These are phyloP conservation scores for Bryoerythrophyllum caledonicum DNA, from an alignment of 225 moss, liverwort and hornwort species.

Conservation along the genomic window DNA sequence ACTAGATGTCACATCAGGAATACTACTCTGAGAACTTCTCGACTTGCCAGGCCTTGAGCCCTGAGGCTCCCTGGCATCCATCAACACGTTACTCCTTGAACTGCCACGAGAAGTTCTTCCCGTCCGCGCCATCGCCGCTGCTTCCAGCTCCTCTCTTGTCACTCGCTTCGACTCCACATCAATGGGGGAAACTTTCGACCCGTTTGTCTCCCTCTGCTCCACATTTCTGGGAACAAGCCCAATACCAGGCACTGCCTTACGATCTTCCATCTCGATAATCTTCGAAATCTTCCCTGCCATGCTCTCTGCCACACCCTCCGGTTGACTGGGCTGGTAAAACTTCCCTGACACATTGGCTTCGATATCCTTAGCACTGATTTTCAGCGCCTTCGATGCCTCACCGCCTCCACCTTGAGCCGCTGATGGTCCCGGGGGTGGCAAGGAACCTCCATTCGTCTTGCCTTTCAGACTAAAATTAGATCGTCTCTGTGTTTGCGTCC, in stretches of 20 bases:
- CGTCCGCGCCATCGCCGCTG: constrained; percentile 29
- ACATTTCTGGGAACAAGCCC: not conserved
- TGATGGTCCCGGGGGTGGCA: not conserved
- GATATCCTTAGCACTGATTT: constrained; percentile 33
- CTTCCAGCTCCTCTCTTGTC: constrained; percentile 18
- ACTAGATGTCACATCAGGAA: constrained; percentile 9
- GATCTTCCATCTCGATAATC: constrained; percentile 30
- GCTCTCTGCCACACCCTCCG: constrained; percentile 22
- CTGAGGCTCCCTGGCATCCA: constrained; percentile 14
- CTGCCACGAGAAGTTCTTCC: constrained; percentile 17
- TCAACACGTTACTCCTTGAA: constrained; percentile 18
- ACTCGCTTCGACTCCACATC: not conserved
- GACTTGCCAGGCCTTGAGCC: not conserved
- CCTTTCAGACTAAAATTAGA: constrained; percentile 3
- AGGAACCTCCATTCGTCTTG: constrained; percentile 11
- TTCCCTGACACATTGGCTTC: constrained; percentile 22
- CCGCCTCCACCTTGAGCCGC: constrained; percentile 9
- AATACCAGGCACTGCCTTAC: constrained; percentile 3
- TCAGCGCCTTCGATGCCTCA: constrained; percentile 14
- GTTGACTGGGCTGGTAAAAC: constrained; percentile 21
- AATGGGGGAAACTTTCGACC: not conserved
- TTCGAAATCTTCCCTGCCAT: constrained; percentile 28
- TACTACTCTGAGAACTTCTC: constrained; percentile 2
- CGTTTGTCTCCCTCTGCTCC: not conserved
- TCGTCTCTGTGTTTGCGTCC: constrained; percentile 1